A percentile compares a stretch with the other conserved stretches of the same genome.
Evolutionary conservation across 768 basidiomycete species (phyloP).

Genomic region (Gyrodon lividus): DNA sequence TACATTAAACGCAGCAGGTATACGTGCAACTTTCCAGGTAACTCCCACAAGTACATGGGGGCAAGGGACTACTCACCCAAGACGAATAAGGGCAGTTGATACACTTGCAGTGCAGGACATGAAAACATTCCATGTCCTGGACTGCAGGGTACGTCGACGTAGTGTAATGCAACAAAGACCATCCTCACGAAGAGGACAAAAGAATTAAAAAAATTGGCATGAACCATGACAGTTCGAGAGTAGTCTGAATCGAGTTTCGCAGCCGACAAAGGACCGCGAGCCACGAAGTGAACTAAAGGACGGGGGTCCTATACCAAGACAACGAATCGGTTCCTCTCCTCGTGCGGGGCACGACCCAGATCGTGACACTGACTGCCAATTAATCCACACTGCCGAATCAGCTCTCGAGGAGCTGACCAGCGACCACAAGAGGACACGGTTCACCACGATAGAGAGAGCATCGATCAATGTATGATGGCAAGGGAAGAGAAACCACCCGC

Average conservation of each 20-base stretch:
- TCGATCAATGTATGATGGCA: not conserved
- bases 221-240: conserved; percentile 24
- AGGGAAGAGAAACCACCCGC: conserved; percentile 13
- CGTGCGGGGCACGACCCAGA: conserved; percentile 13
- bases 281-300: conserved; percentile 32
- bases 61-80: too few relatives aligned
- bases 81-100: too few relatives aligned
- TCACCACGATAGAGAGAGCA: conserved; percentile 23
- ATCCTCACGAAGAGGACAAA: conserved; percentile 17
- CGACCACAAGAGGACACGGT: conserved; percentile 13
- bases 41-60: too few relatives aligned
- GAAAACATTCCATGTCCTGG: not conserved
- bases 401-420: not conserved
- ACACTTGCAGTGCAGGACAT: conserved; percentile 1
- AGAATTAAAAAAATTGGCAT: not conserved
- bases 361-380: not conserved
- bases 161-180: not conserved
- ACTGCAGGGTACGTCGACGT: not conserved
- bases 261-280: conserved; percentile 10
- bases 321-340: conserved; percentile 12
- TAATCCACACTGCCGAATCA: not conserved
- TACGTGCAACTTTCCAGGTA: too few relatives aligned
- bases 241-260: conserved; percentile 38
- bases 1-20: not conserved
- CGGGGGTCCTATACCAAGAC: not conserved